A percentile compares a stretch with the other conserved stretches of the same genome.
phyloP scores from a whole-genome alignment of 2,329 filamentous ascomycete genomes.

The Aureobasidium sp. region DNA sequence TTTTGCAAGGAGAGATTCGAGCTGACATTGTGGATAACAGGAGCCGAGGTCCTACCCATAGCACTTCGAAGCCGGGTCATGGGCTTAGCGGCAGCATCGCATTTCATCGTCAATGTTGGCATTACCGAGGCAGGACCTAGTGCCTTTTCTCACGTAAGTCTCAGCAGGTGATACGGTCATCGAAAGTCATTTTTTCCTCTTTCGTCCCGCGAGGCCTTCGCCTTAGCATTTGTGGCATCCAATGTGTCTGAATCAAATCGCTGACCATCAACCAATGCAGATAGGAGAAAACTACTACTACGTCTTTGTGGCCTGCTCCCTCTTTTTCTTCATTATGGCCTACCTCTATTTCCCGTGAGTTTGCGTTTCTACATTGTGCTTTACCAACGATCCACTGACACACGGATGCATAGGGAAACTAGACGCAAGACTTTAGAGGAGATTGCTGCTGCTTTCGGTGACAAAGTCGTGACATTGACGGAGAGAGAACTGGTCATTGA shows the following conservation, averaged over 20 bases:
- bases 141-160: neutral
- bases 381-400: no score
- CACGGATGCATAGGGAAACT: conserved; percentile 23
- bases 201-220: neutral
- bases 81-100: conserved; percentile 47
- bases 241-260: no score
- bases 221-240: neutral
- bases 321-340: conserved; percentile 46
- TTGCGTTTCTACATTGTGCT: no score
- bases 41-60: conserved; percentile 48
- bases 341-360: conserved; percentile 49
- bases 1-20: no score
- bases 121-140: conserved; percentile 25
- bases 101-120: conserved; percentile 46
- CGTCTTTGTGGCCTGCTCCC: conserved; percentile 49
- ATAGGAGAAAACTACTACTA: conserved; percentile 57
- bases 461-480: conserved; percentile 26
- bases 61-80: conserved; percentile 49
- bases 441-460: conserved; percentile 28
- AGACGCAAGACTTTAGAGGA: conserved; percentile 28
- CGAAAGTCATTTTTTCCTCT: neutral
- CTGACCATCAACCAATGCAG: conserved; percentile 30
- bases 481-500: conserved; percentile 23
- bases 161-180: neutral
- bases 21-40: neutral